These are phyloP conservation scores for Bondarzewia mesenterica DNA, from an alignment of 1,284 basidiomycete genomes.

Conservation along the genomic window DNA sequence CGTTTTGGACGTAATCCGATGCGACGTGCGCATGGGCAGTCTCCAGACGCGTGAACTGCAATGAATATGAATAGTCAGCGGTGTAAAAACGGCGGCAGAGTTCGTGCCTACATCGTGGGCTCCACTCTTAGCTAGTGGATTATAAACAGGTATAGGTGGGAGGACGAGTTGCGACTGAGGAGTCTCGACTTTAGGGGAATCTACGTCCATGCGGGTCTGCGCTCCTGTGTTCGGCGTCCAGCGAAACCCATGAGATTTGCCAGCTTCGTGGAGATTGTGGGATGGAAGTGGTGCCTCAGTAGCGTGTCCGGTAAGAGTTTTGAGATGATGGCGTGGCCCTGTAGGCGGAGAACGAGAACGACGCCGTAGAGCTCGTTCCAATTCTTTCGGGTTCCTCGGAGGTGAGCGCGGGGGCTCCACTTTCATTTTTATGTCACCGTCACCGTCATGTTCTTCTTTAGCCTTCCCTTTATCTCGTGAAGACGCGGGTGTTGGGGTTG, in stretches of 20 bases:
- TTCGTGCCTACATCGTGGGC: too few species aligned
- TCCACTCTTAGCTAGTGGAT: too few species aligned
- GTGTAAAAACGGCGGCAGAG: too few species aligned
- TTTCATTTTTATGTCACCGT: constrained; percentile 15
- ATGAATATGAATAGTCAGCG: neutral
- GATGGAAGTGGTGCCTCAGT: neutral
- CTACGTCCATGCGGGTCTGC: neutral
- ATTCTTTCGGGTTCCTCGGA: neutral
- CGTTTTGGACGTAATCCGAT: constrained; percentile 32
- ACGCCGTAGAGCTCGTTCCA: constrained; percentile 2
- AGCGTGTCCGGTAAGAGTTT: neutral
- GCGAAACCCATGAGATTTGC: neutral
- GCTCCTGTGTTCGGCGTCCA: neutral
- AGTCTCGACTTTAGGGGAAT: neutral
- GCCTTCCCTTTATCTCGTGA: constrained; percentile 12
- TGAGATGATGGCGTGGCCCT: constrained; percentile 10
- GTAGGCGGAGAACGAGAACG: constrained; percentile 16
- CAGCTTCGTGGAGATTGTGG: neutral
- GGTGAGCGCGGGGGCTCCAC: constrained; percentile 10
- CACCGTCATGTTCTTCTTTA: constrained; percentile 6
- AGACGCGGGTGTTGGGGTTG: neutral
- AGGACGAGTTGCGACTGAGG: neutral
- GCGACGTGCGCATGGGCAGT: constrained; percentile 31
- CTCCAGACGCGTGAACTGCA: constrained; percentile 26
- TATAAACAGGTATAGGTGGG: neutral